Conservation (phyloP, 208 protist genomes). For the Leishmania major region DNA sequence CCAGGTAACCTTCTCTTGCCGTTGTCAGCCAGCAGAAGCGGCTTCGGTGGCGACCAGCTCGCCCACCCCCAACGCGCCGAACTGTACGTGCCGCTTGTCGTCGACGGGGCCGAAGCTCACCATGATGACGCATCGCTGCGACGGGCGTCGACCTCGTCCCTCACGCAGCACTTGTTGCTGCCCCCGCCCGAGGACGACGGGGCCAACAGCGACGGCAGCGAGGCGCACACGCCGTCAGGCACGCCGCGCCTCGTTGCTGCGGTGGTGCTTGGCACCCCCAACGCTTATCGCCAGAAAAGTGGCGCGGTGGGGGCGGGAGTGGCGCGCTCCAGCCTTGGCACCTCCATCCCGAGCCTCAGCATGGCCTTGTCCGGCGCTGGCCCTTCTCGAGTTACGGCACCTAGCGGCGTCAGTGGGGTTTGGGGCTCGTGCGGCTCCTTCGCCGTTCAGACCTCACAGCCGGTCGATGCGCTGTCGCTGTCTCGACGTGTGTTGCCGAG, state of each 20-base stretch:
- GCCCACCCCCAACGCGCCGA: background rate
- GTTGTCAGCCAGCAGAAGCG: background rate
- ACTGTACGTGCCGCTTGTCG: background rate
- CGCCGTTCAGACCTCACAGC: background rate
- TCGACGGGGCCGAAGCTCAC: background rate
- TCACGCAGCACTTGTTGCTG: background rate
- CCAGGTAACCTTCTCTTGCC: conserved; percentile 15
- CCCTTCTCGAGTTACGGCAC: background rate
- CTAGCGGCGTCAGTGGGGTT: background rate
- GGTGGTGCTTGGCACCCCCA: conserved; percentile 30
- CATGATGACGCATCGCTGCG: background rate
- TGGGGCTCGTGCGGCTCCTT: conserved; percentile 3
- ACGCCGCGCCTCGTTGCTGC: conserved; percentile 11
- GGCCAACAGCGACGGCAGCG: background rate
- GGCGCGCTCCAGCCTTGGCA: conserved; percentile 1
- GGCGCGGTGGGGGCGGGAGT: no score
- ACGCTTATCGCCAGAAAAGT: conserved; percentile 15
- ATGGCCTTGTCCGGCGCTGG: background rate
- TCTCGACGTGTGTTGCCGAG: background rate
- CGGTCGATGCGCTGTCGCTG: background rate
- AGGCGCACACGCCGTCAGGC: background rate
- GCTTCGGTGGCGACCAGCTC: background rate
- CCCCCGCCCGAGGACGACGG: background rate
- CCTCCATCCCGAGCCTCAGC: conserved; percentile 12
- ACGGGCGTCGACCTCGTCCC: background rate